These are phyloP conservation scores for Cyberlindnera galapagoensis DNA, from an alignment of 805 yeast genomes.

Conservation along the genomic window DNA sequence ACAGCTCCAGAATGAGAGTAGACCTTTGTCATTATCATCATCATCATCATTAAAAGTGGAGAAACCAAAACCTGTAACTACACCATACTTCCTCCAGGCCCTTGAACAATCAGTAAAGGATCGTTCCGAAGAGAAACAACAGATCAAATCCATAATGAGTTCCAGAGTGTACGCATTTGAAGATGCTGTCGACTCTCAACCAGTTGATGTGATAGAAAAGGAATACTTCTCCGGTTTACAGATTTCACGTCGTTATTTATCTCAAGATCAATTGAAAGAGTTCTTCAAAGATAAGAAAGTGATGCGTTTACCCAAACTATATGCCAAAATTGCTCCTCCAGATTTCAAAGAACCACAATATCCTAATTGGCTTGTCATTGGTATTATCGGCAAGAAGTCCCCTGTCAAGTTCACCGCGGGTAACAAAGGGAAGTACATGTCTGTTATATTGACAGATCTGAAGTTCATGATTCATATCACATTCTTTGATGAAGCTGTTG, in stretches of 20 bases:
- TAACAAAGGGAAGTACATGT: slow-evolving; percentile 44
- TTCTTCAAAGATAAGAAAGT: slow-evolving; percentile 45
- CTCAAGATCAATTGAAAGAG: slow-evolving; percentile 26
- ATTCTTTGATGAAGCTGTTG: slow-evolving; percentile 61
- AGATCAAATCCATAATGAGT: slow-evolving; percentile 24
- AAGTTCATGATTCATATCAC: slow-evolving; percentile 50
- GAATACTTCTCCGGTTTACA: slow-evolving; percentile 41
- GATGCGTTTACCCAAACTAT: slow-evolving; percentile 49
- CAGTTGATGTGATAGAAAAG: slow-evolving; percentile 32
- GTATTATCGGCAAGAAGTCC: slow-evolving; percentile 55
- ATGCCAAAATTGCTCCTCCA: slow-evolving; percentile 66
- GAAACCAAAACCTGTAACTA: slow-evolving; percentile 5
- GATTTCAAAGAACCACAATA: slow-evolving; percentile 60
- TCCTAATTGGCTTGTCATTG: slow-evolving; percentile 76
- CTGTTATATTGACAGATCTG: slow-evolving; percentile 63
- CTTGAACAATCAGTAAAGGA: slow-evolving; percentile 24
- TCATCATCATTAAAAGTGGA: background rate
- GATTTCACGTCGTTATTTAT: slow-evolving; percentile 42
- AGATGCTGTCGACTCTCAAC: slow-evolving; percentile 20
- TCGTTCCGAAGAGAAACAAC: slow-evolving; percentile 17
- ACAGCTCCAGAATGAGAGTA: background rate
- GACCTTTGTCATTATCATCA: background rate
- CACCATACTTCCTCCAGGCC: slow-evolving; percentile 29
- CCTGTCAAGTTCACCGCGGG: slow-evolving; percentile 40
- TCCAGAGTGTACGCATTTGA: slow-evolving; percentile 36